These are phyloP conservation scores for Rutstroemia sp. DNA, from an alignment of 2,329 filamentous ascomycete genomes.

Conservation along the genomic window DNA sequence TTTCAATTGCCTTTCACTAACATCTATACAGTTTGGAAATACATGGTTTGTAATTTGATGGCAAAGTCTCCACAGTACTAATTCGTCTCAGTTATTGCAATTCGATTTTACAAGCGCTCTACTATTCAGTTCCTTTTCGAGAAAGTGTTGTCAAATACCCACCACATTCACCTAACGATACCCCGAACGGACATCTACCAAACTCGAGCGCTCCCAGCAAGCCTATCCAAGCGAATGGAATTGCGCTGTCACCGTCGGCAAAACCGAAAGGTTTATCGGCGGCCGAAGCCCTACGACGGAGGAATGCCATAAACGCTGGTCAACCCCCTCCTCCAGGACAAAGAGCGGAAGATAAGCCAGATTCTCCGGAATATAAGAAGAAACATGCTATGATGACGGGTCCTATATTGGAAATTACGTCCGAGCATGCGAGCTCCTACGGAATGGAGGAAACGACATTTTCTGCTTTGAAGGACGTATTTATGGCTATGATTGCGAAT, in stretches of 20 bases:
- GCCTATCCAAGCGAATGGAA: slow-evolving; percentile 38
- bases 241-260: slow-evolving; percentile 37
- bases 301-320: slow-evolving; percentile 46
- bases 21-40: slow-evolving; percentile 71
- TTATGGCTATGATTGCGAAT: slow-evolving; percentile 79
- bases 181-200: slow-evolving; percentile 51
- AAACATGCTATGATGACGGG: slow-evolving; percentile 86
- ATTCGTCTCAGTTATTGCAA: slow-evolving; percentile 75
- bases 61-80: slow-evolving; percentile 17
- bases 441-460: slow-evolving; percentile 95
- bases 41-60: slow-evolving; percentile 64
- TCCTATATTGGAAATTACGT: slow-evolving; percentile 76
- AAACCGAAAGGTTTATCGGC: slow-evolving; percentile 47
- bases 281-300: slow-evolving; percentile 49
- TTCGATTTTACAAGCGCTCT: slow-evolving; percentile 94
- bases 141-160: slow-evolving; percentile 93
- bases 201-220: slow-evolving; percentile 55
- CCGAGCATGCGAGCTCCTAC: slow-evolving; percentile 72
- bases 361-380: slow-evolving; percentile 96
- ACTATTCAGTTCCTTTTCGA: slow-evolving; percentile 90
- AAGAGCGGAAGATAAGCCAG: slow-evolving; percentile 83
- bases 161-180: slow-evolving; percentile 60
- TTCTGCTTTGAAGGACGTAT: slow-evolving; percentile 92
- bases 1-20: slow-evolving; percentile 17
- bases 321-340: slow-evolving; percentile 42